phyloP scores from a whole-genome alignment of 83 land plant species.

The Diphasiastrum complanatum region DNA sequence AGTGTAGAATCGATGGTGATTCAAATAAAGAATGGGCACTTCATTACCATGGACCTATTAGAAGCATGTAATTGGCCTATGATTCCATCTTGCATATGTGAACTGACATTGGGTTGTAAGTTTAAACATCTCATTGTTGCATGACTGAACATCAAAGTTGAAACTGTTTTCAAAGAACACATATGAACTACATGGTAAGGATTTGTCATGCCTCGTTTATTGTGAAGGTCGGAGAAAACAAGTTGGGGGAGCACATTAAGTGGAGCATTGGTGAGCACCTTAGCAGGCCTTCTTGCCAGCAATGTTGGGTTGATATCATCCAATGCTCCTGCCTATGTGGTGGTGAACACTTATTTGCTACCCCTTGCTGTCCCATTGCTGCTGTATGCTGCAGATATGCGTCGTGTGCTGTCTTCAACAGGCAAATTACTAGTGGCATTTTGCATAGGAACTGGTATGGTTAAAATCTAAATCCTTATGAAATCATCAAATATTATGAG shows the following conservation, averaged over 20 bases:
- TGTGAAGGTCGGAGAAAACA: slow-evolving; percentile 11
- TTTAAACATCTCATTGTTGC: no score
- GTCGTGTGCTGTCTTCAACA: slow-evolving; percentile 5
- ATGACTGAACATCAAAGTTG: no score
- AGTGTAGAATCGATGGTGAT: no score
- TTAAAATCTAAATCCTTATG: background rate
- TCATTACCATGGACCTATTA: no score
- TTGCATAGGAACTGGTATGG: background rate
- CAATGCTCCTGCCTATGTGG: background rate
- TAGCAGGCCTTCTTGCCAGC: background rate
- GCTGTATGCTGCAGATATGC: slow-evolving; percentile 6
- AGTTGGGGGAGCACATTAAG: slow-evolving; percentile 10
- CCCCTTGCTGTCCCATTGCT: slow-evolving; percentile 12
- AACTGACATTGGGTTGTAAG: no score
- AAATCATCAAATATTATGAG: no score
- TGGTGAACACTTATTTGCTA: slow-evolving; percentile 4
- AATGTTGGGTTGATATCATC: slow-evolving; percentile 4
- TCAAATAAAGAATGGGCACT: no score
- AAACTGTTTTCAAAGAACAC: no score
- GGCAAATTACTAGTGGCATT: slow-evolving; percentile 3
- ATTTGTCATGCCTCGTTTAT: no score
- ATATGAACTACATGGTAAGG: no score
- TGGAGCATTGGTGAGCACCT: slow-evolving; percentile 8
- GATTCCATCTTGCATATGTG: no score
- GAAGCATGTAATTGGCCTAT: no score